These are phyloP conservation scores for Actinomortierella wolfii DNA, from an alignment of 371 early-diverging fungal species.

Conservation along the genomic window DNA sequence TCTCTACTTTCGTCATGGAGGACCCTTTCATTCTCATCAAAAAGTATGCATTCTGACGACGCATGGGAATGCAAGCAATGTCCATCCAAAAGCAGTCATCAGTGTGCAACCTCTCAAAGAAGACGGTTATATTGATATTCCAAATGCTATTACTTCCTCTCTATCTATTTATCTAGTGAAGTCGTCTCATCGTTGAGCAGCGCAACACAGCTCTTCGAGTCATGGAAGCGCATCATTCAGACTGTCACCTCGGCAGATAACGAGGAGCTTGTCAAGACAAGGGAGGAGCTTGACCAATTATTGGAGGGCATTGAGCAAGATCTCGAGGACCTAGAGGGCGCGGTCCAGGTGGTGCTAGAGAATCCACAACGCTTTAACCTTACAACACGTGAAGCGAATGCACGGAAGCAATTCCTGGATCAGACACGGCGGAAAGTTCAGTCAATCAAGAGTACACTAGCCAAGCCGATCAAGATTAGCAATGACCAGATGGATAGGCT, in stretches of 20 bases:
- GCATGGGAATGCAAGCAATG: not conserved
- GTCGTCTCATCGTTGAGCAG: constrained; percentile 55
- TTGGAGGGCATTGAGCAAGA: constrained; percentile 59
- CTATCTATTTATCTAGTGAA: constrained; percentile 46
- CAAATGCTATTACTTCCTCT: not conserved
- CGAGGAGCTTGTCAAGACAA: constrained; percentile 65
- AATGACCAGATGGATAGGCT: constrained; percentile 30
- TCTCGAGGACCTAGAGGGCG: constrained; percentile 63
- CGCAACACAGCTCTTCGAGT: constrained; percentile 56
- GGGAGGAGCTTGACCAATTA: constrained; percentile 56
- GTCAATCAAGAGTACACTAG: constrained; percentile 16
- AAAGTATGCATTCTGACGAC: constrained; percentile 17
- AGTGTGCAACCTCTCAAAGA: not conserved
- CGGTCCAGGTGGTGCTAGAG: constrained; percentile 54
- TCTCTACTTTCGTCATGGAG: constrained; percentile 15
- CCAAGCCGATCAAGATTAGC: constrained; percentile 22
- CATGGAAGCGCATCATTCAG: constrained; percentile 66
- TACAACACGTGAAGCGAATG: constrained; percentile 50
- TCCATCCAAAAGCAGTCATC: not conserved
- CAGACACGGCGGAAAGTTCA: constrained; percentile 54
- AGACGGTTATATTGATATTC: too few relatives aligned
- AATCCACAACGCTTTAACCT: constrained; percentile 60
- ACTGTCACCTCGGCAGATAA: constrained; percentile 67
- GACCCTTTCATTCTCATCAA: constrained; percentile 48
- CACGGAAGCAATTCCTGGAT: constrained; percentile 53